A percentile compares a stretch with the other conserved stretches of the same genome.
phyloP scores from a whole-genome alignment of 1,284 basidiomycete species.

The Vanrija humicola region DNA sequence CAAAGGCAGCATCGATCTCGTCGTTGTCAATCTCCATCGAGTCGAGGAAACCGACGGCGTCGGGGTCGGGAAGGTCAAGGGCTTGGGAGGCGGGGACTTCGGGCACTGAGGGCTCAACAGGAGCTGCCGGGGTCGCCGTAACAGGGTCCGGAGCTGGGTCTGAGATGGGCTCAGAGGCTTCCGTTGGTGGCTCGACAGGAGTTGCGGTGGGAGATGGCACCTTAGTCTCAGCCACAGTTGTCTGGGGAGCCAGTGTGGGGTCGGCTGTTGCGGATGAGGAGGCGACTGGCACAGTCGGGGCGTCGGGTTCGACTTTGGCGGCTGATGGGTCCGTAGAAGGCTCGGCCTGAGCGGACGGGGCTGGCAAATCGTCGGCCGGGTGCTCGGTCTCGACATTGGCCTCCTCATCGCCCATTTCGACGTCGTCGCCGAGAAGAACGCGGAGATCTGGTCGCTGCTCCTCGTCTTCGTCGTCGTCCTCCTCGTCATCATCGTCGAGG shows the following conservation, averaged over 20 bases:
- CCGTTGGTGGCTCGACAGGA: neutral
- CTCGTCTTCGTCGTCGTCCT: neutral
- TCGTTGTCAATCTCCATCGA: neutral
- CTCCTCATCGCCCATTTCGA: constrained; percentile 15
- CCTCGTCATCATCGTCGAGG: constrained; percentile 15
- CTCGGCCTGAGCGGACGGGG: no score
- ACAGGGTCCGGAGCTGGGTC: neutral
- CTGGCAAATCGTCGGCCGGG: no score
- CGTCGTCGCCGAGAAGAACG: constrained; percentile 21
- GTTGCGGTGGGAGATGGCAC: no score
- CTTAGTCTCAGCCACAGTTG: neutral
- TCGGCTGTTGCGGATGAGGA: neutral
- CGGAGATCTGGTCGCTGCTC: constrained; percentile 21
- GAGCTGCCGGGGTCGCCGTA: no score
- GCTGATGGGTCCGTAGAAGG: neutral
- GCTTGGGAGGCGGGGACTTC: neutral
- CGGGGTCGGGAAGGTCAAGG: neutral
- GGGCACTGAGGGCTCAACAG: no score
- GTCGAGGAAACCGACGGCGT: neutral
- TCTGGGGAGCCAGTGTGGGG: neutral
- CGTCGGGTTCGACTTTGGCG: neutral
- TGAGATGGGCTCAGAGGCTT: neutral
- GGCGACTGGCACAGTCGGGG: neutral
- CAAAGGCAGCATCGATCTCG: neutral
- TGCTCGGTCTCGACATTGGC: neutral